A percentile compares a stretch with the other conserved stretches of the same genome.
These are phyloP conservation scores for Candida lessepsii DNA, from an alignment of 805 yeast genomes.

Conservation along the genomic window DNA sequence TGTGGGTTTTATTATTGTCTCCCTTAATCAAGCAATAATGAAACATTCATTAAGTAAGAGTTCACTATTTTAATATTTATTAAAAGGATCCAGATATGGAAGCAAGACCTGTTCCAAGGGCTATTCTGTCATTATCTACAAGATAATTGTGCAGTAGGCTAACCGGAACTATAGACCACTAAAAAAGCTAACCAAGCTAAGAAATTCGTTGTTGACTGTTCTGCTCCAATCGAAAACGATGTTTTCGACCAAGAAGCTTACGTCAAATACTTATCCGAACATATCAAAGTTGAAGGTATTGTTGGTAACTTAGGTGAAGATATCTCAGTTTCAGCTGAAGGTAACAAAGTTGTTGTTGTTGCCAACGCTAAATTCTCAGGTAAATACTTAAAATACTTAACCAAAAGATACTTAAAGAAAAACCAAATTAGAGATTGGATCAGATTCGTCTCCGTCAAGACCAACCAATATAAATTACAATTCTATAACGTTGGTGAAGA, in stretches of 20 bases:
- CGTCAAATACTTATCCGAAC: constrained; percentile 97
- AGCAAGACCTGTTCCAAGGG: constrained; percentile 41
- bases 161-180: constrained; percentile 65
- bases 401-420: constrained; percentile 99
- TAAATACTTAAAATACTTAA: constrained; percentile 98
- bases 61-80: constrained; percentile 2
- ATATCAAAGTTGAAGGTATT: constrained; percentile 97
- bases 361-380: constrained; percentile 97
- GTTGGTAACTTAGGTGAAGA: constrained; percentile 96
- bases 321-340: constrained; percentile 82
- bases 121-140: constrained; percentile 44
- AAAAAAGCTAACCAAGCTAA: constrained; percentile 68
- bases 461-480: constrained; percentile 94
- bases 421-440: constrained; percentile 99
- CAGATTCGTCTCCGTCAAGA: constrained; percentile 95
- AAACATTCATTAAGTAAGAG: background rate
- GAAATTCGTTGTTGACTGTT: constrained; percentile 92
- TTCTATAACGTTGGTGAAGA: constrained; percentile 97
- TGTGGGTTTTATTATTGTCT: constrained; percentile 1
- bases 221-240: constrained; percentile 97
- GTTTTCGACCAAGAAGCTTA: constrained; percentile 97
- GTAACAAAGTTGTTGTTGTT: constrained; percentile 84
- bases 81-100: constrained; percentile 5
- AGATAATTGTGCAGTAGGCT: constrained; percentile 69
- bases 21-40: background rate